These are phyloP conservation scores for Mycocentrospora acerina DNA, from an alignment of 2,329 filamentous ascomycete species.

Conservation along the genomic window DNA sequence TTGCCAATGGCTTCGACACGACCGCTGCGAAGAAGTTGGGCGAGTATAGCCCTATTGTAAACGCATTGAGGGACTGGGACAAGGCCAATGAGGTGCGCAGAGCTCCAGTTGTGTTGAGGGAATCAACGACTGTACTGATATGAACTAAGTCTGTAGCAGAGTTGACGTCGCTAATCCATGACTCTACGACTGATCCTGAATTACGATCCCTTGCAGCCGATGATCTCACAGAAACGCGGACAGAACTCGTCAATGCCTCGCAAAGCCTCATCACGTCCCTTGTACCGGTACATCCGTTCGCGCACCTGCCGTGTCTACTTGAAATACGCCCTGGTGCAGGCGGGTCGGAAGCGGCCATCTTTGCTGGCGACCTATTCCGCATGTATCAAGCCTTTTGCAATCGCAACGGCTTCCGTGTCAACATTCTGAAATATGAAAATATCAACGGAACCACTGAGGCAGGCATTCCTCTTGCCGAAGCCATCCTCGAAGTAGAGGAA, in stretches of 20 bases:
- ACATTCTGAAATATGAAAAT: conserved; percentile 77
- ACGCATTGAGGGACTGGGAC: conserved; percentile 59
- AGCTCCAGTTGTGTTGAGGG: not conserved
- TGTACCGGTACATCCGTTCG: conserved; percentile 87
- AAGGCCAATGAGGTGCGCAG: conserved; percentile 56
- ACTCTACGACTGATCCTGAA: conserved; percentile 62
- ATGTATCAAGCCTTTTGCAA: conserved; percentile 87
- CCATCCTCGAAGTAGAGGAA: conserved; percentile 78
- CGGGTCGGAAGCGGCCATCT: conserved; percentile 86
- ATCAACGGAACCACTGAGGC: conserved; percentile 63
- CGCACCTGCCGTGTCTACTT: conserved; percentile 82
- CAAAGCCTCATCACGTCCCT: conserved; percentile 72
- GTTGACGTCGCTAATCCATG: conserved; percentile 73
- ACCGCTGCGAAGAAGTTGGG: conserved; percentile 59
- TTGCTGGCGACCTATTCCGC: conserved; percentile 79
- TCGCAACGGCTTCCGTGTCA: conserved; percentile 64
- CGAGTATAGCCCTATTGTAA: conserved; percentile 55
- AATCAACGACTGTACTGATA: conserved; percentile 21
- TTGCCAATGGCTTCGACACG: conserved; percentile 58
- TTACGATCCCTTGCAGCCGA: conserved; percentile 61
- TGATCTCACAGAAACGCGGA: conserved; percentile 69
- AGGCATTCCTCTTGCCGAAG: conserved; percentile 77
- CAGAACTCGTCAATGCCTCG: conserved; percentile 63
- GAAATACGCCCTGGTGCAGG: conserved; percentile 92
- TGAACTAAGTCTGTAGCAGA: conserved; percentile 59